These are phyloP conservation scores for Rhizoclosmatium globosum DNA, from an alignment of 192 early-diverging fungal species.

Conservation along the genomic window DNA sequence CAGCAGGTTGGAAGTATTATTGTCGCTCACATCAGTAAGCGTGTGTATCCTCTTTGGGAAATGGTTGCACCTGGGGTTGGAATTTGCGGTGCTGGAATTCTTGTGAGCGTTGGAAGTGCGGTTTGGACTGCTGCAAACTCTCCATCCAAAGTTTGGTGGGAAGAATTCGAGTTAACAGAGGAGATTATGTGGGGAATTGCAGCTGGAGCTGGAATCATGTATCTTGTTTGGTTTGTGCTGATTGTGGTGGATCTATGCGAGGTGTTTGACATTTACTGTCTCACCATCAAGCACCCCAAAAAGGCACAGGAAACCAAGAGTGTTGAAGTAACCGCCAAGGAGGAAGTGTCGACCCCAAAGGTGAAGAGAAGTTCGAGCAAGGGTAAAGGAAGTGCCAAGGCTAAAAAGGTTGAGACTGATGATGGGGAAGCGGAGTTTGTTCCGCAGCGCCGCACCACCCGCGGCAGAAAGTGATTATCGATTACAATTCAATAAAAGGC, in stretches of 20 bases:
- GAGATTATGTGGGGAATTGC: constrained; percentile 44
- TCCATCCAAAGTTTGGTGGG: not conserved
- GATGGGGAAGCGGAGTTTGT: not conserved
- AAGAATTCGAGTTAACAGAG: constrained; percentile 44
- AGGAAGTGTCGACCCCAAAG: not conserved
- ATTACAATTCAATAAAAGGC: no score
- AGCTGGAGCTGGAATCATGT: constrained; percentile 25
- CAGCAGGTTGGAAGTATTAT: constrained; percentile 87
- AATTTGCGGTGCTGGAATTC: constrained; percentile 15
- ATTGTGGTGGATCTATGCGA: constrained; percentile 54
- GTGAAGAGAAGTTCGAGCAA: constrained; percentile 2
- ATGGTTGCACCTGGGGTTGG: constrained; percentile 33
- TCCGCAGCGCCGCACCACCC: no score
- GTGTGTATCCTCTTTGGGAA: constrained; percentile 81
- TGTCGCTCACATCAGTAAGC: constrained; percentile 84
- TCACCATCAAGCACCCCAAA: constrained; percentile 25
- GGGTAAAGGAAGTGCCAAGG: no score
- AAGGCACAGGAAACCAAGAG: not conserved
- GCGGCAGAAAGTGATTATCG: no score
- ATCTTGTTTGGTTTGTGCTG: constrained; percentile 45
- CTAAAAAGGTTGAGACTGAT: not conserved
- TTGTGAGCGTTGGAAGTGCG: constrained; percentile 17
- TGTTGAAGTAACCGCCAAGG: not conserved
- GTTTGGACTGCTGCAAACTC: not conserved
- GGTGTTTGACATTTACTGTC: constrained; percentile 56